phyloP scores from a whole-genome alignment of 345 rosid species.

The Pistacia integerrima region DNA sequence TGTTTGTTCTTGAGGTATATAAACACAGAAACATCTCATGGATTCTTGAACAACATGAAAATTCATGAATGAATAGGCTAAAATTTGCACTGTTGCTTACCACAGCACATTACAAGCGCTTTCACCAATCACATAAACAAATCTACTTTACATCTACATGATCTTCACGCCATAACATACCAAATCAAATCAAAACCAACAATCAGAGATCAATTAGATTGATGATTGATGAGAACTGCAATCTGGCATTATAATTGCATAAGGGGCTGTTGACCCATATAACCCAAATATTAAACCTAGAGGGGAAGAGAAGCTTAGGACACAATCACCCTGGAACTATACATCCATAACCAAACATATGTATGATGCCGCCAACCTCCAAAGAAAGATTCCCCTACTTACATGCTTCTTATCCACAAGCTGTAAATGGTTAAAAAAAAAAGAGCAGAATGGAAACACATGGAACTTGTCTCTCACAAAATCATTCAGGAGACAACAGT shows the following conservation, averaged over 20 bases:
- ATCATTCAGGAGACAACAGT: slow-evolving; percentile 35
- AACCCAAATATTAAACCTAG: slow-evolving; percentile 16
- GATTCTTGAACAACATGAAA: not conserved
- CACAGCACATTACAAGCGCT: not conserved
- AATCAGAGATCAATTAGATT: slow-evolving; percentile 3
- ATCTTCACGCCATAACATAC: not conserved
- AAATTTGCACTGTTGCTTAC: not conserved
- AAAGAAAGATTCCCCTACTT: slow-evolving; percentile 23
- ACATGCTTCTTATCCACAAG: slow-evolving; percentile 37
- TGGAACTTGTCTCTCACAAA: slow-evolving; percentile 9
- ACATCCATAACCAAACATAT: slow-evolving; percentile 27
- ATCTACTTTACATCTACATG: not conserved
- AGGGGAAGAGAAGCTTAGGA: slow-evolving; percentile 7
- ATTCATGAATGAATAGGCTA: not conserved
- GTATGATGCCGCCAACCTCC: slow-evolving; percentile 26
- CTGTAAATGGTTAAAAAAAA: not conserved
- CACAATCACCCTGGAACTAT: slow-evolving; percentile 37
- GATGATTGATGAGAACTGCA: slow-evolving; percentile 8
- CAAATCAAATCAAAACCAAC: slow-evolving; percentile 3
- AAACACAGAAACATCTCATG: not conserved
- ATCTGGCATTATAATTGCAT: slow-evolving; percentile 21
- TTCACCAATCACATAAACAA: not conserved
- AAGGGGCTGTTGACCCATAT: slow-evolving; percentile 25
- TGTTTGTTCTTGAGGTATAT: not conserved
- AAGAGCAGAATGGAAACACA: slow-evolving; percentile 14